Conservation (phyloP, 2,329 filamentous ascomycete genomes). For the Neospermospora avenae region DNA sequence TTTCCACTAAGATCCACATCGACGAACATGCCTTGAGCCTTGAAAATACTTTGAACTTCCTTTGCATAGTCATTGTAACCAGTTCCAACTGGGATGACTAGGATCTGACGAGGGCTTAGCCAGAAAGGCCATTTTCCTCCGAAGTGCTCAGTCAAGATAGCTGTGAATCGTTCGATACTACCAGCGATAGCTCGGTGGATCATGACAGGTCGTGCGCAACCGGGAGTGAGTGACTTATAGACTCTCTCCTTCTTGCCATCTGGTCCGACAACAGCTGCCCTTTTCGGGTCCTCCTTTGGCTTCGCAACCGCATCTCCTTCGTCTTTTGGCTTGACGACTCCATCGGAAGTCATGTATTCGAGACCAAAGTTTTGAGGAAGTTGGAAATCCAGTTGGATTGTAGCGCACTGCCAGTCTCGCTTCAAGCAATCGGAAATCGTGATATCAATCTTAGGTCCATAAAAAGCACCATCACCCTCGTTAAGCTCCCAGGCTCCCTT, state of each 20-base stretch:
- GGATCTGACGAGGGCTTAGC: conserved; percentile 78
- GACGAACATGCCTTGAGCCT: conserved; percentile 64
- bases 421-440: conserved; percentile 85
- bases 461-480: conserved; percentile 94
- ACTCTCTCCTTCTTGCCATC: conserved; percentile 42
- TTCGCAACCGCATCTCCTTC: conserved; percentile 37
- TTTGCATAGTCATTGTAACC: conserved; percentile 69
- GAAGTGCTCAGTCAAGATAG: conserved; percentile 80
- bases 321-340: conserved; percentile 43
- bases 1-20: conserved; percentile 72
- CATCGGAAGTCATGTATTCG: conserved; percentile 75
- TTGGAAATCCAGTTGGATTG: conserved; percentile 92
- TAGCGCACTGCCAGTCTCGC: conserved; percentile 85
- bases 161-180: conserved; percentile 66
- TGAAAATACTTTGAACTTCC: conserved; percentile 68
- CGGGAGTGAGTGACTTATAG: conserved; percentile 55
- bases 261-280: conserved; percentile 37
- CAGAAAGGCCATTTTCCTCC: conserved; percentile 88
- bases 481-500: conserved; percentile 79
- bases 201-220: conserved; percentile 79
- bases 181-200: conserved; percentile 80
- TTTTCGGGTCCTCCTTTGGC: conserved; percentile 40
- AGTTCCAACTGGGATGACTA: conserved; percentile 75
- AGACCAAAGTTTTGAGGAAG: conserved; percentile 82
- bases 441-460: conserved; percentile 98